Conservation (phyloP, 345 rosid species). For the Corymbia maculata region DNA sequence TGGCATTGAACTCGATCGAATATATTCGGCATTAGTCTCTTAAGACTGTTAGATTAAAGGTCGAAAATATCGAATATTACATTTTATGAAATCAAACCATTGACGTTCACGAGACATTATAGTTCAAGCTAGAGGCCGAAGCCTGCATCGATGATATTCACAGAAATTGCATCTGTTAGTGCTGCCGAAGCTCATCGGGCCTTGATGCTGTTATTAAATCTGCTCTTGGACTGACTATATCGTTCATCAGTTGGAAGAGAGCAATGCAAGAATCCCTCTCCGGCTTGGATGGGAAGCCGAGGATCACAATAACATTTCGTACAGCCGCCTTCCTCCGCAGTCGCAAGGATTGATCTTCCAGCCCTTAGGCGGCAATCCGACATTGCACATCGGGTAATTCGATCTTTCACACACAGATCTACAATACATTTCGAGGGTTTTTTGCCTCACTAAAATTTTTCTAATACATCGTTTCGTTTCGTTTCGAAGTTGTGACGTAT, state of each 20-base stretch:
- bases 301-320: constrained; percentile 9
- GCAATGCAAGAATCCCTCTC: constrained; percentile 5
- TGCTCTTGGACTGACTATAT: background rate
- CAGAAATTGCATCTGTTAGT: background rate
- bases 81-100: background rate
- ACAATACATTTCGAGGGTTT: background rate
- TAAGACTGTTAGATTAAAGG: background rate
- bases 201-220: background rate
- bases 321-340: constrained; percentile 8
- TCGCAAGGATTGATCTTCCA: constrained; percentile 30
- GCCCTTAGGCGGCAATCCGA: constrained; percentile 13
- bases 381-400: constrained; percentile 37
- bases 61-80: background rate
- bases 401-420: background rate
- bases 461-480: no score
- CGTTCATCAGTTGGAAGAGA: constrained; percentile 41
- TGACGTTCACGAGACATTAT: background rate
- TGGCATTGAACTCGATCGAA: background rate
- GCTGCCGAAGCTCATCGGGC: background rate
- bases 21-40: background rate
- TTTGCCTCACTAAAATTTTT: background rate
- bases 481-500: background rate
- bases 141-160: background rate
- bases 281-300: constrained; percentile 32
- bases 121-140: background rate